Conservation (phyloP, 805 yeast species). For the Starmerella bacillaris region DNA sequence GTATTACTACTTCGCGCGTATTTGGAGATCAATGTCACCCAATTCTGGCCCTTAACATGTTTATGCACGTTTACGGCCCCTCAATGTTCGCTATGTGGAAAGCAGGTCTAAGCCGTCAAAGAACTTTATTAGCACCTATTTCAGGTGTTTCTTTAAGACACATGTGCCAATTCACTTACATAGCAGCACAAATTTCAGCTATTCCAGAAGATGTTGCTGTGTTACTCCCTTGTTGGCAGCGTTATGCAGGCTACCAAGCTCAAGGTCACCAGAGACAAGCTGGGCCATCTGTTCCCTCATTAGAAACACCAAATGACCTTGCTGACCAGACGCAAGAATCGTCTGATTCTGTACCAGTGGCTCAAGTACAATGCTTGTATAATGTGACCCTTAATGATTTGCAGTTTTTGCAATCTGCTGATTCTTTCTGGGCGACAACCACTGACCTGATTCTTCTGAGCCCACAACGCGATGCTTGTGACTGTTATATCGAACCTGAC, state of each 20-base stretch:
- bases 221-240: slow-evolving; percentile 22
- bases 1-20: too few species aligned
- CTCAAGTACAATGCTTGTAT: slow-evolving; percentile 26
- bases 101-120: slow-evolving; percentile 38
- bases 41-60: slow-evolving; percentile 24
- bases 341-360: too few species aligned
- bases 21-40: too few species aligned
- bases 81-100: slow-evolving; percentile 47
- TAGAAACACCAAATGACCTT: too few species aligned
- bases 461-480: slow-evolving; percentile 15
- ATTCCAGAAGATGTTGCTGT: slow-evolving; percentile 39
- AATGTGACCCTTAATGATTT: slow-evolving; percentile 46
- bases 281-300: too few species aligned
- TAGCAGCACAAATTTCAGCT: slow-evolving; percentile 41
- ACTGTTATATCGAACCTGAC: slow-evolving; percentile 7
- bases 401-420: slow-evolving; percentile 21
- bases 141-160: slow-evolving; percentile 9
- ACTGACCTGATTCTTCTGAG: slow-evolving; percentile 28
- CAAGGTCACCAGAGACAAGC: too few species aligned
- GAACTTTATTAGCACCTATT: slow-evolving; percentile 28
- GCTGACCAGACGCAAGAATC: slow-evolving; percentile 10
- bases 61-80: slow-evolving; percentile 43
- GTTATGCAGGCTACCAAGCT: too few species aligned
- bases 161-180: slow-evolving; percentile 32
- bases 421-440: slow-evolving; percentile 41